Evolutionary conservation across 1,284 basidiomycete genomes (phyloP).

Genomic region (Spongiforma sp.): DNA sequence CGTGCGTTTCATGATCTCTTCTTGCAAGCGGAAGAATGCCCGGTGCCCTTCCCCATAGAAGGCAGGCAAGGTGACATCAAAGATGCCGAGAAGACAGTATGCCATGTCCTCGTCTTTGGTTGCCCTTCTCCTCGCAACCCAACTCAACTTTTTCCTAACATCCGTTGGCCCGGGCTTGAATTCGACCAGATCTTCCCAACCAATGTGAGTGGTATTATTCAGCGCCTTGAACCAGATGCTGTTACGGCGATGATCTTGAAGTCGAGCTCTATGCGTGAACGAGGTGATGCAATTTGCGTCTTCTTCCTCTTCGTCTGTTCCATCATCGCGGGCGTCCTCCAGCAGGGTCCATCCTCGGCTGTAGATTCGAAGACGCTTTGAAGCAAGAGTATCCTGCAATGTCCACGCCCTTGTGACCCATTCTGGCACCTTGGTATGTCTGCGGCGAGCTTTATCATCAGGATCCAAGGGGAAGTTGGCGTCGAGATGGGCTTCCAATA

Average conservation of each 20-base stretch:
- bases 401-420: constrained; percentile 37
- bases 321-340: constrained; percentile 26
- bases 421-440: constrained; percentile 11
- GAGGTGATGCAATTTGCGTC: constrained; percentile 16
- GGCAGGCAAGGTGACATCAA: constrained; percentile 26
- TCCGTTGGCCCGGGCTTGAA: constrained; percentile 24
- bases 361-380: constrained; percentile 34
- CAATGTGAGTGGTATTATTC: constrained; percentile 15
- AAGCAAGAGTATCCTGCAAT: constrained; percentile 32
- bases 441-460: neutral
- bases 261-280: constrained; percentile 26
- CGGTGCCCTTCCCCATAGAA: constrained; percentile 31
- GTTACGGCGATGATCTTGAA: constrained; percentile 24
- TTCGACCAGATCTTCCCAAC: constrained; percentile 9
- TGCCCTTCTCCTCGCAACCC: constrained; percentile 28
- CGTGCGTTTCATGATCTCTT: constrained; percentile 34
- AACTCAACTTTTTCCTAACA: constrained; percentile 23
- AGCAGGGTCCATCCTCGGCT: constrained; percentile 29
- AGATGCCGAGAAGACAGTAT: constrained; percentile 35
- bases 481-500: constrained; percentile 15
- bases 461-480: constrained; percentile 10
- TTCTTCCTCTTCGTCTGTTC: constrained; percentile 24
- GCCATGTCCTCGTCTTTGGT: constrained; percentile 31
- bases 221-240: constrained; percentile 18
- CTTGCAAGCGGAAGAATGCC: constrained; percentile 35